Evolutionary conservation across 78 protist species (phyloP), one percentile per base, ranked within the genome.

Genomic region (Paratrimastix pyriformis): DNA sequence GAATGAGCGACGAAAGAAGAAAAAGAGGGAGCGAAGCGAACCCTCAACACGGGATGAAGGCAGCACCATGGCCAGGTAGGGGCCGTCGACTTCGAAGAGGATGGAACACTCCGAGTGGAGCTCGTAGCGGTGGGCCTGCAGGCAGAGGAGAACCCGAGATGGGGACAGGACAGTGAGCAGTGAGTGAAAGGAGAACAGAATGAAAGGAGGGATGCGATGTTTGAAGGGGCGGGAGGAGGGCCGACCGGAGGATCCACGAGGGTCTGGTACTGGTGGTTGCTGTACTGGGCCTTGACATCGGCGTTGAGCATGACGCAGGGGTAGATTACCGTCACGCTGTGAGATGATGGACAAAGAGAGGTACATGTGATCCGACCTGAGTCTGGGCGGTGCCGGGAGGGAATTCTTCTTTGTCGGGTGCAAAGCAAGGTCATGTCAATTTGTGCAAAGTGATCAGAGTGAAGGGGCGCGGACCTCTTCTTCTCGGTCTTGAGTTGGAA

Each of bases 71-170:
- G 93, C 90, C 39, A 72, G 70, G 83, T 97, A 97, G 2, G 99
- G 99, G 30, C 99, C 99, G 52, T 97, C 99, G 52, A 96, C 88
- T 44, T 97, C 99, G 59, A 97, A 97, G 33, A 64, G 76, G 78
- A 97, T 97, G 7, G 91, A 68, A 80, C 92, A 86, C 82, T 94
- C 98, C 35, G 62, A 60, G 54, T 76, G 75, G 62, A n/a, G 76
- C 29, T 50, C 30, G 40, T 77, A 87, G 37, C 5, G 18, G 26
- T 4, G 74, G 33, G 58, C 68, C n/a, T 1, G 42, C 21, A 15
- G 55, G 55, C 15, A n/a, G n/a, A n/a, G n/a, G n/a, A n/a, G n/a
- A n/a, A n/a, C n/a, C n/a, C n/a, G n/a, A n/a, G n/a, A n/a, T n/a
- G n/a, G n/a, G n/a, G n/a, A n/a, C n/a, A n/a, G n/a, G n/a, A n/a